Base-by-base conservation (phyloP, 352 stramenopile species). In the Albugo laibachii region DNA sequence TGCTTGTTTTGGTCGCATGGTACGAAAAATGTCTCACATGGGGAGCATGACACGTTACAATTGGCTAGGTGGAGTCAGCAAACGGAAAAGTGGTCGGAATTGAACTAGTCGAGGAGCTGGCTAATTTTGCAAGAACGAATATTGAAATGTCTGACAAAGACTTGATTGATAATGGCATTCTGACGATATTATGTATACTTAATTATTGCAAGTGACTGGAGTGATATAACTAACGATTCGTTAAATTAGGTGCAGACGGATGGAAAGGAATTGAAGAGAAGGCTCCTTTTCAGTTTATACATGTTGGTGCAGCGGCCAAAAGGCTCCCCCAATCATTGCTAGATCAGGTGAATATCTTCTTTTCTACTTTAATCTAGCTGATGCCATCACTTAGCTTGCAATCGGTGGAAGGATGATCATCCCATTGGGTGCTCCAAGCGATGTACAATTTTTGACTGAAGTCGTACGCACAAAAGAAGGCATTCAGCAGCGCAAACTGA, bases 221-320 rank as follows among this genome's bases (percentile, higher is more conserved):
- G 8, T 43, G 24, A 20, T 16, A 14, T 24, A 11, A 27, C 44
- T 15, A 38, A 16, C 53, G 8, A 13, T 44, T 45, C 38, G 18
- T 4, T 21, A 24, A 35, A 41, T 20, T 36, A 80, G 66, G 53
- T n/a, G 63, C 69, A 6, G 86, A 97, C 62, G 93, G 93, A 5
- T 98, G 92, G 92, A 63, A 84, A 31, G 94, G 93, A 11, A 63
- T 94, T 50, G 65, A 70, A 2, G 80, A 85, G 20, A 62, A 84
- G 48, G 83, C 65, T 24, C 93, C 93, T 10, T 98, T 95, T 54
- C 71, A 98, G 64, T 95, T 92, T 37, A 98, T 98, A 54, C 92
- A 98, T 64, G 94, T 98, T 0, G 94, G 94, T 0, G 94, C 94
- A 2, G 93, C 93, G 2, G 93, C 93, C 4, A 66, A 74, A 5